Percentiles rank a stretch among this genome's conserved stretches.
phyloP scores from a whole-genome alignment of 768 basidiomycete genomes.

The Suillus sp. region DNA sequence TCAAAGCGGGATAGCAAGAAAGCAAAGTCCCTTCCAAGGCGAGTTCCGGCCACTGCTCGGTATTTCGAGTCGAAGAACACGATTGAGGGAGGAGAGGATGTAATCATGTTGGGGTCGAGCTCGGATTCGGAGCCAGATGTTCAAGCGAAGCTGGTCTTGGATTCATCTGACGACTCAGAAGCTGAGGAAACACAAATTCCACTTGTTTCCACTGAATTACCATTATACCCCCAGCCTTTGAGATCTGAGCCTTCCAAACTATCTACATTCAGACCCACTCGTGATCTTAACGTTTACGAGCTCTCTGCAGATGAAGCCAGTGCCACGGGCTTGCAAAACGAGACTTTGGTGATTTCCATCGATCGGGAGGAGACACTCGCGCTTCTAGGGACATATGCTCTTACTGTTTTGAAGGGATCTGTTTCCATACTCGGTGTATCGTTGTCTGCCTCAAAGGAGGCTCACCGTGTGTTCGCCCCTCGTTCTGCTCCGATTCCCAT shows the following conservation, averaged over 20 bases:
- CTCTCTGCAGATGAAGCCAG: slow-evolving; percentile 1
- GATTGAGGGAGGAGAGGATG: background rate
- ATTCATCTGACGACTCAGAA: slow-evolving; percentile 5
- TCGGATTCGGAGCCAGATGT: slow-evolving; percentile 4
- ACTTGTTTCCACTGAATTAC: background rate
- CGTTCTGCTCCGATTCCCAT: slow-evolving; percentile 75
- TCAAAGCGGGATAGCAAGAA: background rate
- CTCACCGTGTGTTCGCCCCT: slow-evolving; percentile 71
- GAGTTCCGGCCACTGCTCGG: background rate
- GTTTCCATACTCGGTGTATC: slow-evolving; percentile 60
- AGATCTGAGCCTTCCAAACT: background rate
- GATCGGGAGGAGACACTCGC: slow-evolving; percentile 37
- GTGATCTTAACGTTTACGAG: background rate
- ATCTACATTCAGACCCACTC: background rate
- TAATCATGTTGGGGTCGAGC: slow-evolving; percentile 5
- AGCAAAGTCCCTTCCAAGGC: background rate
- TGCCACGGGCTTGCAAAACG: background rate
- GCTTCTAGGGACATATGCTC: slow-evolving; percentile 64
- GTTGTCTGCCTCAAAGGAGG: slow-evolving; percentile 41
- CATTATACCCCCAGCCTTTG: slow-evolving; percentile 1
- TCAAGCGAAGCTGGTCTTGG: background rate
- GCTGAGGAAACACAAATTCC: background rate
- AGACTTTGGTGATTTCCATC: background rate
- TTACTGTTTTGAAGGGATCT: slow-evolving; percentile 65
- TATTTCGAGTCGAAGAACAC: background rate